Base-by-base conservation (phyloP, 768 basidiomycete species). In the Pisolithus orientalis region DNA sequence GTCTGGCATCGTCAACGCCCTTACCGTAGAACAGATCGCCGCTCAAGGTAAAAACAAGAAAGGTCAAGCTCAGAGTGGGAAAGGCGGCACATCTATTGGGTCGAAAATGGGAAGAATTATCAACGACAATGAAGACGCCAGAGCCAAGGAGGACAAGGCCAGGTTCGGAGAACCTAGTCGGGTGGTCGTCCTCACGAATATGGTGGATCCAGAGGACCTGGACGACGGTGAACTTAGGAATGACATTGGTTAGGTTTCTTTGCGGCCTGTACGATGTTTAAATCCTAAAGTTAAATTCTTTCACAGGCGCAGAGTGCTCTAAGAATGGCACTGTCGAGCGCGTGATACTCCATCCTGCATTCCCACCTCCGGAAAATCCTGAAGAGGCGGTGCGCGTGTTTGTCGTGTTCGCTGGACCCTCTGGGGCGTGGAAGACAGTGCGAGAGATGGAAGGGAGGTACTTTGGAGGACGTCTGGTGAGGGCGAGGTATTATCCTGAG, bases 361-460 rank as follows among this genome's bases (percentile, higher is more conserved):
- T 84, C 39, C 90, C 91, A 2, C 72, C 79, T 2, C 80, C 90
- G 0, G 56, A 68, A 3, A 75, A 85, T 45, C 75, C 81, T 2
- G 83, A 84, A n/a, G 87, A 92, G n/a, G 83, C 85, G 1, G 87
- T 96, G 4, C 84, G 94, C 48, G 85, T 97, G 50, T 98, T 96
- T 64, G 87, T 97, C 14, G 72, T 89, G 49, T 98, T 95, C 62
- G 83, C 84, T 0, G 95, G 94, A 1, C 90, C 90, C 5, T 94
- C 80, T 0, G 95, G 92, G 10, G 95, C 94, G 6, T 98, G 94
- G 94, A 91, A 92, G 69, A 94, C 92, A 0, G 90, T 94, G 2
- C 81, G 92, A 45, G 93, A 95, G 65, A 76, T 97, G 49, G 92
- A 98, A 60, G 95, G 93, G 21, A 77, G 94, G 28, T 95, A 80